These are phyloP conservation scores for Solanum peruvianum DNA, from an alignment of 257 asterid species.

Conservation along the genomic window DNA sequence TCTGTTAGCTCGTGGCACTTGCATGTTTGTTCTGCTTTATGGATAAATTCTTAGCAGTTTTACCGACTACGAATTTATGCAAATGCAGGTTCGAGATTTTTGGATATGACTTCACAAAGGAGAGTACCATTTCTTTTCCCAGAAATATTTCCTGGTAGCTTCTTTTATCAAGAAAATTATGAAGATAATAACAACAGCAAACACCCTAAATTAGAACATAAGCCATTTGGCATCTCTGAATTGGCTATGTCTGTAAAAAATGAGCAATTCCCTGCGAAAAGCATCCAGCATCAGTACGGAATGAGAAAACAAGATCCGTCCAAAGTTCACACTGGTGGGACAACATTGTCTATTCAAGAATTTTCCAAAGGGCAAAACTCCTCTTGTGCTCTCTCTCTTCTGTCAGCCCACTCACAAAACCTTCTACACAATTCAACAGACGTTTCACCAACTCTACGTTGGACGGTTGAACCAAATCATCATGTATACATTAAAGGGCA, in stretches of 20 bases:
- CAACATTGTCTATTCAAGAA: constrained; percentile 11
- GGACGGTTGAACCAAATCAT: neutral
- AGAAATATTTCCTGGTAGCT: constrained; percentile 16
- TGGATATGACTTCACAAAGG: constrained; percentile 15
- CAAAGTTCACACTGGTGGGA: constrained; percentile 1
- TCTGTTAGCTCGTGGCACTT: neutral
- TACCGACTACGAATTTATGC: neutral
- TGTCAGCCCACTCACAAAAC: constrained; percentile 45
- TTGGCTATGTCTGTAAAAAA: constrained; percentile 3
- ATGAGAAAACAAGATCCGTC: constrained; percentile 9
- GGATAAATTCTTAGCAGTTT: neutral
- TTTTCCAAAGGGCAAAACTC: constrained; percentile 18
- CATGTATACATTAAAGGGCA: neutral
- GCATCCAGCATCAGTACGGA: constrained; percentile 3
- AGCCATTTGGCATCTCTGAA: constrained; percentile 6
- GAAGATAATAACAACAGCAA: constrained; percentile 3
- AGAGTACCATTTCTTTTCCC: constrained; percentile 25
- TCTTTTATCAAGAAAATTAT: constrained; percentile 21
- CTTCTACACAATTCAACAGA: constrained; percentile 9
- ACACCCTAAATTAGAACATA: constrained; percentile 8
- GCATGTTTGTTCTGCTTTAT: neutral
- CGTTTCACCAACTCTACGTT: constrained; percentile 5
- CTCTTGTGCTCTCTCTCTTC: constrained; percentile 69
- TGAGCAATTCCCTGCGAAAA: neutral
- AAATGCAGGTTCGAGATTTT: constrained; percentile 30